These are phyloP conservation scores for Millerozyma miso DNA, from an alignment of 805 yeast species.

Conservation along the genomic window DNA sequence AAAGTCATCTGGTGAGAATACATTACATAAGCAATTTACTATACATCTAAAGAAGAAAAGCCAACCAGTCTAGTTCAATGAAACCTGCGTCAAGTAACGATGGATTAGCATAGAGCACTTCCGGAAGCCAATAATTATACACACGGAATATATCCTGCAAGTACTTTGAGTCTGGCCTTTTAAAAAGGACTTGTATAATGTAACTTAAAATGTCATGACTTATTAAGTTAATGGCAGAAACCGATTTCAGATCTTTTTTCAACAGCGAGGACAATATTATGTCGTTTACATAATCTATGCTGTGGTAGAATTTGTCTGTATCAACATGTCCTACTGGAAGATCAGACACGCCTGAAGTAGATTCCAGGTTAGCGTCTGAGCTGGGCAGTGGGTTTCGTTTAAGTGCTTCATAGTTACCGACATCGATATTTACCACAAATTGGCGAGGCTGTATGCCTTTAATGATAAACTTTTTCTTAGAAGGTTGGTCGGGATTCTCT, in stretches of 20 bases:
- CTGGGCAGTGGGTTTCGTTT: conserved; percentile 17
- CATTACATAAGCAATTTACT: conserved; percentile 7
- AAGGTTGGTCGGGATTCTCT: conserved; percentile 34
- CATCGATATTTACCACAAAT: conserved; percentile 45
- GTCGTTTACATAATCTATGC: conserved; percentile 20
- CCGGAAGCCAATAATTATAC: conserved; percentile 41
- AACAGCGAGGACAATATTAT: conserved; percentile 18
- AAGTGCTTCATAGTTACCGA: conserved; percentile 42
- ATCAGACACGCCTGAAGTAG: conserved; percentile 5
- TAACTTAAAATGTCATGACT: conserved; percentile 33
- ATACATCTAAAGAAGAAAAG: conserved; percentile 26
- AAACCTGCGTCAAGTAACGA: conserved; percentile 31
- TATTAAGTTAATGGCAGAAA: conserved; percentile 23
- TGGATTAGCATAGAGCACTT: conserved; percentile 38
- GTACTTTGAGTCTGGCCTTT: conserved; percentile 15
- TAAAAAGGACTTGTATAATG: conserved; percentile 23
- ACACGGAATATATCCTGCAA: conserved; percentile 26
- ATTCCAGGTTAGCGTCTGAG: conserved; percentile 4
- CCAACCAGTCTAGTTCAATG: conserved; percentile 34
- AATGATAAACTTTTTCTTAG: conserved; percentile 79
- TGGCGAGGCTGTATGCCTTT: conserved; percentile 90
- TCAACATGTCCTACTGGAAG: conserved; percentile 37
- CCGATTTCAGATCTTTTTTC: conserved; percentile 10
- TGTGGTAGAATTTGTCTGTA: conserved; percentile 24
- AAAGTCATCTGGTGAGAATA: background rate